Conservation (phyloP, 441 rosid genomes). For the Adansonia grandidieri region DNA sequence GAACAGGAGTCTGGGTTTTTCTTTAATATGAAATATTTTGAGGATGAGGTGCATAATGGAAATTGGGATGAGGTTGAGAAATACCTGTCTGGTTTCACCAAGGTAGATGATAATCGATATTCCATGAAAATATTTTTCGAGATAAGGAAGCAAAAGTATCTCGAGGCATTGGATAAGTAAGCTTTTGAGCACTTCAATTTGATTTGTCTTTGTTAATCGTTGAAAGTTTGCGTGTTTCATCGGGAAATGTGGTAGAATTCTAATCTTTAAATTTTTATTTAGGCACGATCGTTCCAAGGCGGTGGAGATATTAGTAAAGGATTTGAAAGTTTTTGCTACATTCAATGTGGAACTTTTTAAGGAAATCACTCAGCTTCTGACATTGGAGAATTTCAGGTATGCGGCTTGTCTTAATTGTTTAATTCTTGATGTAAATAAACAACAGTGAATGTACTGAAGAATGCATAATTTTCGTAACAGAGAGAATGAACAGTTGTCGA, state of each 20-base stretch:
- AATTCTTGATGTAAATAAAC: neutral
- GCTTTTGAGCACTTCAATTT: neutral
- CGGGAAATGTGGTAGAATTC: neutral
- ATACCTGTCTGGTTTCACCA: neutral
- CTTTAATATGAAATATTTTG: neutral
- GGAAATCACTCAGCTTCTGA: slow-evolving; percentile 76
- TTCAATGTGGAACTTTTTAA: slow-evolving; percentile 81
- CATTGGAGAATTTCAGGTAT: slow-evolving; percentile 79
- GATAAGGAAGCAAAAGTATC: neutral
- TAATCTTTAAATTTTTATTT: neutral
- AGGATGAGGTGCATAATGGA: neutral
- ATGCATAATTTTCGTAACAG: slow-evolving; percentile 41
- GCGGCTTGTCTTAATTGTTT: neutral
- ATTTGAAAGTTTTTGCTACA: slow-evolving; percentile 71
- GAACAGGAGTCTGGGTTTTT: neutral
- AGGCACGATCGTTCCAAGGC: slow-evolving; percentile 78
- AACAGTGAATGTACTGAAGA: neutral
- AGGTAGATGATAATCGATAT: neutral
- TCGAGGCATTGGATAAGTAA: neutral
- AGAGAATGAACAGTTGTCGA: slow-evolving; percentile 76
- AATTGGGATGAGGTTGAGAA: neutral
- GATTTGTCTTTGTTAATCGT: neutral
- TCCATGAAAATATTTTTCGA: neutral
- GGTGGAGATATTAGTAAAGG: slow-evolving; percentile 77
- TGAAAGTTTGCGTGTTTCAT: neutral